phyloP scores from a whole-genome alignment of 306 rosid genomes.

The Cucurbita pepo region DNA sequence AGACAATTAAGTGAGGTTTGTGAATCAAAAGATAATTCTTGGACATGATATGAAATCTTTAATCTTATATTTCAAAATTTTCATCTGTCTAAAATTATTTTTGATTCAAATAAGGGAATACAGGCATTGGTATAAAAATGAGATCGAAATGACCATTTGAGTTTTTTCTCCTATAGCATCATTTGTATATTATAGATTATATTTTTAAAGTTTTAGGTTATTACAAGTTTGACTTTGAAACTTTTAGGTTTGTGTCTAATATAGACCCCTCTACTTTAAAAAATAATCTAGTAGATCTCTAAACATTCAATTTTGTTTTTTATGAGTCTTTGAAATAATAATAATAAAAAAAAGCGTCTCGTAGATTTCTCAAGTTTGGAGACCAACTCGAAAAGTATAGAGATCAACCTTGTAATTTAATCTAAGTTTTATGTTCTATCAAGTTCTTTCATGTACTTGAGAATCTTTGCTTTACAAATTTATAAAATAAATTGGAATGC shows the following conservation, averaged over 20 bases:
- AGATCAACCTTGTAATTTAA: background rate
- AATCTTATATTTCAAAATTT: background rate
- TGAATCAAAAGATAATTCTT: background rate
- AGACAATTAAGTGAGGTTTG: background rate
- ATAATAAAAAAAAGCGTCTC: background rate
- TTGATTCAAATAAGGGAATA: background rate
- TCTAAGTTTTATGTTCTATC: background rate
- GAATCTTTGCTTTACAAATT: background rate
- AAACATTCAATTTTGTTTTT: background rate
- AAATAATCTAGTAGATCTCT: background rate
- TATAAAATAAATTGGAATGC: background rate
- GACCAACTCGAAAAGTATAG: background rate
- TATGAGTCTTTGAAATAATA: background rate
- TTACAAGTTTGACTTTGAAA: background rate
- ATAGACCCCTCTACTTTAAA: background rate
- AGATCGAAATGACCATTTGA: background rate
- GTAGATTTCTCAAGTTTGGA: background rate
- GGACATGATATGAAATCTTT: background rate
- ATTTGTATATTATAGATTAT: background rate
- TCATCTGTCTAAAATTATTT: background rate
- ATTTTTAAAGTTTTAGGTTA: background rate
- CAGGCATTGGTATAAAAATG: background rate
- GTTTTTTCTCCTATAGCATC: background rate
- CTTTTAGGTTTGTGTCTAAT: background rate
- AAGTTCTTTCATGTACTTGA: background rate